Evolutionary conservation across 306 rosid species (phyloP).

Genomic region (Vicia villosa): DNA sequence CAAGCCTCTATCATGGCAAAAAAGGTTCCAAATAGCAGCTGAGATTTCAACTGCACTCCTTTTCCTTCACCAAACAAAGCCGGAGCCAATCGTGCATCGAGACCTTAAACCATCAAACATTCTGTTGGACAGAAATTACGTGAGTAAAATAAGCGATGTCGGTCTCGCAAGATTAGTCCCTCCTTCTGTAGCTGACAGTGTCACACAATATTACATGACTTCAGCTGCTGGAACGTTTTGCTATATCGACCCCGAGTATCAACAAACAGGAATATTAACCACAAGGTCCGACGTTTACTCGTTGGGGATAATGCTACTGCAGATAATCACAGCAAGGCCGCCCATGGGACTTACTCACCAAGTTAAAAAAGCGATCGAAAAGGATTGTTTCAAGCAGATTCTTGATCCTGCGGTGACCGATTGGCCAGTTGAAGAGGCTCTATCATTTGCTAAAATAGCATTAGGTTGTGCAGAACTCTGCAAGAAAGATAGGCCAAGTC

Average conservation of each 20-base stretch:
- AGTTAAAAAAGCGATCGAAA: conserved; percentile 71
- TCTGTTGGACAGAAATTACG: conserved; percentile 72
- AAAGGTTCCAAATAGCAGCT: conserved; percentile 76
- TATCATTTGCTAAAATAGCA: conserved; percentile 70
- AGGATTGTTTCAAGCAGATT: conserved; percentile 55
- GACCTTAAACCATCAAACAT: conserved; percentile 97
- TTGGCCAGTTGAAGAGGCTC: conserved; percentile 85
- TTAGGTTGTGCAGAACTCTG: conserved; percentile 72
- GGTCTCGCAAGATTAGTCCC: conserved; percentile 93
- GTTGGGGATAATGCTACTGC: conserved; percentile 78
- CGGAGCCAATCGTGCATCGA: conserved; percentile 94
- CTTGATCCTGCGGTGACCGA: conserved; percentile 74
- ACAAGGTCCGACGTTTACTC: conserved; percentile 88
- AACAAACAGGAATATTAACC: conserved; percentile 80
- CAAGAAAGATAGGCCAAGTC: conserved; percentile 89
- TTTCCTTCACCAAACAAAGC: conserved; percentile 94
- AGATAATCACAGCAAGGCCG: conserved; percentile 85
- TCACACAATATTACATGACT: conserved; percentile 88
- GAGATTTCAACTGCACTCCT: conserved; percentile 87
- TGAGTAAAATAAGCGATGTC: conserved; percentile 87
- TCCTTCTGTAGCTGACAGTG: conserved; percentile 66
- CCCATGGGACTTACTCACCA: conserved; percentile 91
- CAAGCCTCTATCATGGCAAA: conserved; percentile 72
- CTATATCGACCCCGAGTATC: conserved; percentile 98
- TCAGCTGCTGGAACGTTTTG: conserved; percentile 97